Base-by-base conservation (phyloP, 2,329 filamentous ascomycete species). In the Beauveria bassiana region DNA sequence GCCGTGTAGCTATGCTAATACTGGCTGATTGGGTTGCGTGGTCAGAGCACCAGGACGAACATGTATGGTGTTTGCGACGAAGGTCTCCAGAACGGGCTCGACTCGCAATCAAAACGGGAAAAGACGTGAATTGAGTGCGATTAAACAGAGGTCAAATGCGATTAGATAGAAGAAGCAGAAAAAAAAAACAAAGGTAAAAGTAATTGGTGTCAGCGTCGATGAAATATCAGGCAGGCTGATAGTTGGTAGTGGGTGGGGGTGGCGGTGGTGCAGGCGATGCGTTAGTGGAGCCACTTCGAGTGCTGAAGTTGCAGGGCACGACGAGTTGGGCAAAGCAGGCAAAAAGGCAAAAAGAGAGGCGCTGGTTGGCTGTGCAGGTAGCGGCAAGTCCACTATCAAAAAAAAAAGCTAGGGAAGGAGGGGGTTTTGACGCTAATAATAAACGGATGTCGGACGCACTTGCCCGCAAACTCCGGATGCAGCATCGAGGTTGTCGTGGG, bases 391-490 rank as follows among this genome's bases (percentile, higher is more conserved):
- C 42, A 46, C 18, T 16, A 57, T 16, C 5, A 38, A 16, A 38
- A 22, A 38, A 22, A 22, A 57, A 57, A 57, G 18, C 10, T 28
- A 57, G 54, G 42, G 54, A 46, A 42, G 26, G 47, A n/a, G 34
- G 34, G 34, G 34, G 34, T 31, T 18, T 56, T n/a, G 10, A 22
- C 53, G 42, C 58, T 45, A 38, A 38, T 38, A 16, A 38, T 38
- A 46, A 18, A 31, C 59, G 59, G 28, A 38, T 61, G 51, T 47
- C 59, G 59, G 49, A 46, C 28, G 38, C 40, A 26, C 40, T 61
- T 31, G 52, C 46, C 59, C 51, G 59, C 52, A 56, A 61, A 61
- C 51, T 57, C 59, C 59, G 59, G 52, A 61, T 55, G 52, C 59
- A 56, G 51, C 52, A 9, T 14, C 8, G 55, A 49, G 34, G 24